A percentile compares a stretch with the other conserved stretches of the same genome.
These are phyloP conservation scores for Cylindrotheca fusiformis DNA, from an alignment of 108 stramenopile species.

Conservation along the genomic window DNA sequence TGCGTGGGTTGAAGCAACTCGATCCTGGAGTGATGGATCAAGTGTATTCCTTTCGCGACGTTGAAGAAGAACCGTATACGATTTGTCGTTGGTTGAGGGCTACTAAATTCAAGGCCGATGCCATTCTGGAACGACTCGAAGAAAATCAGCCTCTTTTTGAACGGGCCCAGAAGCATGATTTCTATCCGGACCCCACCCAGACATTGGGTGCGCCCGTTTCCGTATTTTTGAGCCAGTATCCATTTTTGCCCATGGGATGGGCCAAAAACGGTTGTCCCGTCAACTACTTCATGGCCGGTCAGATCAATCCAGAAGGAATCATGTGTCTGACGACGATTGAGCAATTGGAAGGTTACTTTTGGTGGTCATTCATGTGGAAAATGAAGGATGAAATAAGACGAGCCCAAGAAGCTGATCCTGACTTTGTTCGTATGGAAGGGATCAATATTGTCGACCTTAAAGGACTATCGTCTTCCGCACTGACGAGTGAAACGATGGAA, in stretches of 20 bases:
- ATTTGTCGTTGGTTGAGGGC: conserved; percentile 53
- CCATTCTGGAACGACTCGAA: conserved; percentile 31
- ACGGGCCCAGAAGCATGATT: conserved; percentile 33
- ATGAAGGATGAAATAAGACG: conserved; percentile 28
- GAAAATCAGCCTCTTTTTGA: conserved; percentile 31
- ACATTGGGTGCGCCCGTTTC: conserved; percentile 30
- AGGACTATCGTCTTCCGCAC: conserved; percentile 43
- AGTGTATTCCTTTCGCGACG: conserved; percentile 29
- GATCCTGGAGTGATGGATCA: conserved; percentile 24
- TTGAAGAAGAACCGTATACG: conserved; percentile 54
- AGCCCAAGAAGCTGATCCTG: conserved; percentile 25
- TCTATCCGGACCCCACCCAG: conserved; percentile 35
- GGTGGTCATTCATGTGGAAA: conserved; percentile 41
- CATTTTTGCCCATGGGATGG: conserved; percentile 33
- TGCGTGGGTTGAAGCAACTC: conserved; percentile 10
- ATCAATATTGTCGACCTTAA: conserved; percentile 60
- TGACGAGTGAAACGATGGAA: conserved; percentile 54
- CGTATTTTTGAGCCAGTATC: conserved; percentile 52
- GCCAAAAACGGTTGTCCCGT: conserved; percentile 50
- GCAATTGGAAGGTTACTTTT: conserved; percentile 29
- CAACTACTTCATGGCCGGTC: conserved; percentile 41
- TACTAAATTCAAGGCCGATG: conserved; percentile 43
- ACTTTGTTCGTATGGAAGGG: conserved; percentile 48
- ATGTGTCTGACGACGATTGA: conserved; percentile 21
- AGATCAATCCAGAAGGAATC: conserved; percentile 44